These are phyloP conservation scores for Gossypium longicalyx DNA, from an alignment of 345 rosid species.

Conservation along the genomic window DNA sequence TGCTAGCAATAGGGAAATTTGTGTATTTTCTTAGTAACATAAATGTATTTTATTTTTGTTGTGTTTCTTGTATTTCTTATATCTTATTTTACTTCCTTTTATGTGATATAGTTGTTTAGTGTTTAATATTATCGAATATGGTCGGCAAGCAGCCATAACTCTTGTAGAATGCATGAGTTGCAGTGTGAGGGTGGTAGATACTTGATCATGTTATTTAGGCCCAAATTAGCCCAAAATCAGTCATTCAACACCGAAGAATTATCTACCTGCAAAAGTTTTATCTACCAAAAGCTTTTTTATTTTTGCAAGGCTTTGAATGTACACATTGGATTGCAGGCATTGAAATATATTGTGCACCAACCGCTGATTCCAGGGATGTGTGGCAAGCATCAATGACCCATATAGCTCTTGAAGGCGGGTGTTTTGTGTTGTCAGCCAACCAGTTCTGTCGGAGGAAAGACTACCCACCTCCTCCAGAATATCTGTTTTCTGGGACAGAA, in stretches of 20 bases:
- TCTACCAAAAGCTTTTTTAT: background rate
- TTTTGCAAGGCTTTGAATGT: background rate
- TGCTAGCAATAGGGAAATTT: background rate
- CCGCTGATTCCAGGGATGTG: conserved; percentile 77
- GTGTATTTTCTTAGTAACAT: background rate
- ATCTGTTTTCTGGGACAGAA: conserved; percentile 59
- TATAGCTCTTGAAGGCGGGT: conserved; percentile 96
- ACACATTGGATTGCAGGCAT: conserved; percentile 16
- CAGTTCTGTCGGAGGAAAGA: conserved; percentile 86
- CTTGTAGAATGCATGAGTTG: background rate
- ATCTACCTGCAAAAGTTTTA: background rate
- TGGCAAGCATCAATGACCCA: conserved; percentile 94
- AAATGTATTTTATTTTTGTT: background rate
- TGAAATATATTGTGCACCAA: conserved; percentile 94
- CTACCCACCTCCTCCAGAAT: conserved; percentile 88
- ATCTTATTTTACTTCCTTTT: background rate
- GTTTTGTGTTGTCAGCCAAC: conserved; percentile 84
- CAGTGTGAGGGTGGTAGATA: background rate
- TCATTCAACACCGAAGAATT: background rate
- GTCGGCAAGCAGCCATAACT: background rate
- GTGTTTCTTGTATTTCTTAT: background rate
- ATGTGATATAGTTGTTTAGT: background rate
- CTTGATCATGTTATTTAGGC: background rate
- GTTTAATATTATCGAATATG: background rate
- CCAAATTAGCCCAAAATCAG: background rate